A percentile compares a stretch with the other conserved stretches of the same genome.
Conservation (phyloP, 148 eudicot genomes). For the Talinum fruticosum region DNA sequence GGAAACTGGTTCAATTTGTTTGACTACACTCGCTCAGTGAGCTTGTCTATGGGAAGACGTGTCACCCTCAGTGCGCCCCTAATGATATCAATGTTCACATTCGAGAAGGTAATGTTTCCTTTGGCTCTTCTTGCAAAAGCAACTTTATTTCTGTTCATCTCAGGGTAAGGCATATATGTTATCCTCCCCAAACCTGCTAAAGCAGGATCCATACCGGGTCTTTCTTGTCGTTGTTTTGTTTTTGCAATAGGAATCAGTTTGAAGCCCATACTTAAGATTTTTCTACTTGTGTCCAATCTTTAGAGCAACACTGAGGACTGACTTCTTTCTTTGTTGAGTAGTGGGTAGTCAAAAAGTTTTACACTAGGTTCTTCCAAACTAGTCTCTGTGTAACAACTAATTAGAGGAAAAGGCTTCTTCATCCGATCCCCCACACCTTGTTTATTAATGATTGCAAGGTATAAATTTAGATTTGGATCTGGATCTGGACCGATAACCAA, state of each 20-base stretch:
- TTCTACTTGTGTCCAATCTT: background rate
- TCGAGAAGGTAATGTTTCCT: slow-evolving; percentile 46
- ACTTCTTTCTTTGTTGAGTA: background rate
- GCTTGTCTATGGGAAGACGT: slow-evolving; percentile 31
- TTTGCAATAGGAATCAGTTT: background rate
- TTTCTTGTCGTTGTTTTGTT: background rate
- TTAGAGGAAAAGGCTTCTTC: background rate
- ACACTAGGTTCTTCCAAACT: background rate
- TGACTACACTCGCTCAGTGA: slow-evolving; percentile 47
- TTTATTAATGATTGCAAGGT: background rate
- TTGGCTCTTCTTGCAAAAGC: background rate
- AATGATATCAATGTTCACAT: slow-evolving; percentile 69
- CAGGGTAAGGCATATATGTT: background rate
- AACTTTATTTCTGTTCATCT: background rate
- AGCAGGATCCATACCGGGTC: background rate
- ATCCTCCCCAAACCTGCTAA: background rate
- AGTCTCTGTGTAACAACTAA: background rate
- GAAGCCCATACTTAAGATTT: background rate
- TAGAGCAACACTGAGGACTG: background rate
- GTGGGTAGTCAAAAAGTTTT: background rate
- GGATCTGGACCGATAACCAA: background rate
- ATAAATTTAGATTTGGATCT: background rate
- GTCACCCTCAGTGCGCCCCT: slow-evolving; percentile 56
- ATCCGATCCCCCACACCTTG: background rate
- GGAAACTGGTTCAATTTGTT: slow-evolving; percentile 86